These are phyloP conservation scores for Rubroboletus satanas DNA, from an alignment of 768 basidiomycete species.

Conservation along the genomic window DNA sequence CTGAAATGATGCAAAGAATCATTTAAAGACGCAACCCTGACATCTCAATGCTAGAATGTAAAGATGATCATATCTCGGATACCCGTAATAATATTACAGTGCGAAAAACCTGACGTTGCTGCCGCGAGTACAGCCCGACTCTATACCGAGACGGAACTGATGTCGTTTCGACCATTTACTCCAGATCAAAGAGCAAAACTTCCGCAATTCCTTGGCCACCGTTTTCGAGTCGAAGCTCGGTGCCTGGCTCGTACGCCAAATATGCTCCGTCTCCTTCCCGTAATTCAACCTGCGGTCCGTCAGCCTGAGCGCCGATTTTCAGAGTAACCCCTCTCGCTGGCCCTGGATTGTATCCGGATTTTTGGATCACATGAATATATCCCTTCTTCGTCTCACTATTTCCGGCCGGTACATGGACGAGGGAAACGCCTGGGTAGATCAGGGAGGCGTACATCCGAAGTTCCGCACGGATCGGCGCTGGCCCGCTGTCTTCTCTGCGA, in stretches of 20 bases:
- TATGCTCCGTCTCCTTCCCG: slow-evolving; percentile 90
- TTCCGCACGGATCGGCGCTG: slow-evolving; percentile 73
- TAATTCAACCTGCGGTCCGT: slow-evolving; percentile 47
- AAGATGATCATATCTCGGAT: slow-evolving; percentile 2
- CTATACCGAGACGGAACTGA: background rate
- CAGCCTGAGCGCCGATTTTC: slow-evolving; percentile 42
- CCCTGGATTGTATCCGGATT: slow-evolving; percentile 69
- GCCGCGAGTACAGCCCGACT: background rate
- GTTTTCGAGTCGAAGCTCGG: slow-evolving; percentile 50
- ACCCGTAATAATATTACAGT: background rate
- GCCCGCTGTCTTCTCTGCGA: slow-evolving; percentile 66
- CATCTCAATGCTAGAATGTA: slow-evolving; percentile 3
- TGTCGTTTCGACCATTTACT: slow-evolving; percentile 27
- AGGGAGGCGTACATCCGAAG: slow-evolving; percentile 74
- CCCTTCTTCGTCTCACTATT: slow-evolving; percentile 50
- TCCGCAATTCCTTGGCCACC: slow-evolving; percentile 65
- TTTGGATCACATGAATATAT: slow-evolving; percentile 86
- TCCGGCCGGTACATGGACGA: slow-evolving; percentile 47
- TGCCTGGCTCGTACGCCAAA: slow-evolving; percentile 42
- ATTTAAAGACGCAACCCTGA: background rate
- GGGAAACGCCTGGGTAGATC: slow-evolving; percentile 50
- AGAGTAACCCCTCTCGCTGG: slow-evolving; percentile 55
- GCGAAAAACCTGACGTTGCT: background rate
- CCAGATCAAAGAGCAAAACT: slow-evolving; percentile 77
- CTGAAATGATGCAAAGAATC: background rate